These are phyloP conservation scores for Elsinoe batatas DNA, from an alignment of 2,329 filamentous ascomycete species.

Conservation along the genomic window DNA sequence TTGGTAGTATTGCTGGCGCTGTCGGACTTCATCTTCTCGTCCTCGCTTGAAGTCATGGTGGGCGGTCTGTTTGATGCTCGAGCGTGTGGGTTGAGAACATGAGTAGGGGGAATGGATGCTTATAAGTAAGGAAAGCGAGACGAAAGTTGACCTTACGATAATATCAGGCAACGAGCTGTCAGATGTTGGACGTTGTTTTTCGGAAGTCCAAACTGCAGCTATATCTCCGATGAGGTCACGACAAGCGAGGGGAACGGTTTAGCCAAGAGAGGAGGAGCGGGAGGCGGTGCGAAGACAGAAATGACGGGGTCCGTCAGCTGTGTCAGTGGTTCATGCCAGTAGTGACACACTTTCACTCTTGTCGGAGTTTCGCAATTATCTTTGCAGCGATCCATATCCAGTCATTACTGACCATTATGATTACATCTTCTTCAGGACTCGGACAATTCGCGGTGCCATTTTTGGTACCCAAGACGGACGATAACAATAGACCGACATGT, in stretches of 20 bases:
- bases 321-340: too few species aligned
- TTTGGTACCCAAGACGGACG: too few species aligned
- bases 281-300: not conserved
- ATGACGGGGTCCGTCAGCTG: not conserved
- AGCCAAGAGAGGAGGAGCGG: not conserved
- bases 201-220: not conserved
- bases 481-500: too few species aligned
- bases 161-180: not conserved
- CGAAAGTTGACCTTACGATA: not conserved
- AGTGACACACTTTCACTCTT: too few species aligned
- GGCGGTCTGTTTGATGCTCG: not conserved
- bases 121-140: not conserved
- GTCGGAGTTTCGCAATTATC: too few species aligned
- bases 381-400: too few species aligned
- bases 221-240: conserved; percentile 3
- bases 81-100: not conserved
- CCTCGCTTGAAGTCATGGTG: not conserved
- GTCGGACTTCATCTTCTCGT: not conserved
- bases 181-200: not conserved
- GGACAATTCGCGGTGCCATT: too few species aligned
- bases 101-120: not conserved
- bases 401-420: too few species aligned
- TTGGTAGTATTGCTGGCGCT: not conserved
- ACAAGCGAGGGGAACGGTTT: not conserved
- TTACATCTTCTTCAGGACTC: too few species aligned